Base-by-base conservation (phyloP, 2,329 filamentous ascomycete genomes). In the Exserohilum turcica region DNA sequence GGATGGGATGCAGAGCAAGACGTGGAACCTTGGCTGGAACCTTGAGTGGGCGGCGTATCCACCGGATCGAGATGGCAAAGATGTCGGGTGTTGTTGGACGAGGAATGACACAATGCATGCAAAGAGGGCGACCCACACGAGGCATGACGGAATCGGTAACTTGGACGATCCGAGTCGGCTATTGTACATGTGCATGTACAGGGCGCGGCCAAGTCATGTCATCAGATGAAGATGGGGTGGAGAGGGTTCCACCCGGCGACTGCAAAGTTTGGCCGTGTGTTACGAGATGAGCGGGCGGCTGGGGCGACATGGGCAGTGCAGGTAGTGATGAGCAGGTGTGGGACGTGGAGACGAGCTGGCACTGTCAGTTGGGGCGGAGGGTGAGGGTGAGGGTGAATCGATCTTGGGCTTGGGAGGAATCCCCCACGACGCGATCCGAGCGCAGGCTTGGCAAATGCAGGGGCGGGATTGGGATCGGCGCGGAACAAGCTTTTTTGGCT, bases 391-490 rank as follows among this genome's bases (percentile, higher is more conserved):
- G 35, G 32, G 32, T 35, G n/a, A n/a, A 42, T 45, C 35, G 42
- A 46, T 54, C 36, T 29, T 21, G 36, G 45, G 21, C n/a, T n/a
- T n/a, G 21, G 21, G 21, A 36, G 16, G 37, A 13, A 39, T 27
- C 43, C 56, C 56, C 56, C 55, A 56, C 52, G 56, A 47, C 48
- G 28, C 40, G 43, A 56, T 48, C 35, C 54, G 47, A 40, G 36
- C 38, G 28, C 19, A 13, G 39, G 16, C 35, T 50, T 42, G 44
- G 47, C 31, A 42, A 42, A 57, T 57, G 54, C 54, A 60, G 57
- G 54, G 55, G 52, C 48, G 42, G 50, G 50, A 48, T 54, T 55
- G 42, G 48, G 57, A 58, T 60, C 57, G 55, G 48, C 51, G 29
- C 33, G 38, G 35, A 35, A 45, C 51, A 57, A 59, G 52, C 47